Conservation (phyloP, 2,329 filamentous ascomycete species). For the Aspergillus udagawae region DNA sequence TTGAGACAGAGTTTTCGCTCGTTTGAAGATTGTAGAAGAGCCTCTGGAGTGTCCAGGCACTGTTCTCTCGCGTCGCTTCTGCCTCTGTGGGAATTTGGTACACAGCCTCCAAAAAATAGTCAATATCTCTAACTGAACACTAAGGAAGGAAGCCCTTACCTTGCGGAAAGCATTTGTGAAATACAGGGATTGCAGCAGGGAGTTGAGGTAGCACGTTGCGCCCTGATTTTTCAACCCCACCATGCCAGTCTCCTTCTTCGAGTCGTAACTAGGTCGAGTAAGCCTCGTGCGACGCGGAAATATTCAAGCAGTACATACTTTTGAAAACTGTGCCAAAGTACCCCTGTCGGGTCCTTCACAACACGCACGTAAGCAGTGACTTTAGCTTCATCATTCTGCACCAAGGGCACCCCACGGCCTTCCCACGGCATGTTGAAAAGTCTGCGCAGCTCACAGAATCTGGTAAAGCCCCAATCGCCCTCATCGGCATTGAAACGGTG, state of each 20-base stretch:
- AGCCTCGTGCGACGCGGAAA: constrained; percentile 31
- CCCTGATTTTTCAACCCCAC: constrained; percentile 96
- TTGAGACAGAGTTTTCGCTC: constrained; percentile 75
- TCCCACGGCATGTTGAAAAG: constrained; percentile 80
- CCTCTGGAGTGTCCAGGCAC: constrained; percentile 87
- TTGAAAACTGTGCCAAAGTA: constrained; percentile 46
- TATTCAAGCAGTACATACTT: constrained; percentile 29
- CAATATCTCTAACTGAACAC: neutral
- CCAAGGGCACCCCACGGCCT: constrained; percentile 55
- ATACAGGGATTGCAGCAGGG: constrained; percentile 76
- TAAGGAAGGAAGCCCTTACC: constrained; percentile 43
- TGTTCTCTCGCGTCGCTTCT: constrained; percentile 77
- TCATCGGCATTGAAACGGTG: constrained; percentile 96
- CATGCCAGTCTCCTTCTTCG: constrained; percentile 98
- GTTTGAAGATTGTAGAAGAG: constrained; percentile 95
- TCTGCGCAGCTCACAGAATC: constrained; percentile 82
- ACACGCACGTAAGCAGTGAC: constrained; percentile 47
- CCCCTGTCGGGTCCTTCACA: constrained; percentile 47
- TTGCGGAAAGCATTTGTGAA: constrained; percentile 93
- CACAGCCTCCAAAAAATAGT: constrained; percentile 60
- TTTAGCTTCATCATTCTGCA: constrained; percentile 46
- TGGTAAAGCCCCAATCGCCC: constrained; percentile 98
- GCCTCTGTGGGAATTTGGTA: constrained; percentile 94
- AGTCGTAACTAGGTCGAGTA: constrained; percentile 69
- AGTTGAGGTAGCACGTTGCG: constrained; percentile 85